Percentiles rank a stretch among this genome's conserved stretches.
These are phyloP conservation scores for Lentinula boryana DNA, from an alignment of 768 basidiomycete species.

Conservation along the genomic window DNA sequence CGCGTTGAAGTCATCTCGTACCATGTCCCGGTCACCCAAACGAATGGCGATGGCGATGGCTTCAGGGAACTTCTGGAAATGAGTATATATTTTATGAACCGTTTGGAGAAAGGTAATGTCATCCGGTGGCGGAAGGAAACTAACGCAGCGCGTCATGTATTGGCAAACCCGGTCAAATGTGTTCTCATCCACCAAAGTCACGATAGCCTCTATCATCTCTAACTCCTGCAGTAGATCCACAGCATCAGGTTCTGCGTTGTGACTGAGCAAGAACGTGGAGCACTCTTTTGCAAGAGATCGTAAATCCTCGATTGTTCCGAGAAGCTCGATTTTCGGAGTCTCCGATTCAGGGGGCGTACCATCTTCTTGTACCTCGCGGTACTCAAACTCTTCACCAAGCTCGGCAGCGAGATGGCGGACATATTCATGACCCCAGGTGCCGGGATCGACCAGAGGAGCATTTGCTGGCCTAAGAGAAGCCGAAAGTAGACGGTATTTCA, in stretches of 20 bases:
- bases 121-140: constrained; percentile 87
- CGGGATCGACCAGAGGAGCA: constrained; percentile 77
- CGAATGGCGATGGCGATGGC: constrained; percentile 83
- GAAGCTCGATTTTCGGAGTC: constrained; percentile 22
- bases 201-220: constrained; percentile 80
- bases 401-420: constrained; percentile 95
- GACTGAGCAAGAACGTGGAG: constrained; percentile 81
- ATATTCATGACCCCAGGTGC: constrained; percentile 99
- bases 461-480: constrained; percentile 59
- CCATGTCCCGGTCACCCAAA: constrained; percentile 71
- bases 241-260: constrained; percentile 98
- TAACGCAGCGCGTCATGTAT: constrained; percentile 95
- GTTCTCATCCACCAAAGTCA: constrained; percentile 76
- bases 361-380: constrained; percentile 53
- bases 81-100: constrained; percentile 84
- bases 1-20: constrained; percentile 83
- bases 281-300: constrained; percentile 75
- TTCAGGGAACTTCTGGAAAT: constrained; percentile 85
- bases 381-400: constrained; percentile 85
- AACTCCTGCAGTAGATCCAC: constrained; percentile 93
- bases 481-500: constrained; percentile 86
- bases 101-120: constrained; percentile 85
- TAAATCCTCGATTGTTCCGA: constrained; percentile 70
- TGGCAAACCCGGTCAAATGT: constrained; percentile 87
- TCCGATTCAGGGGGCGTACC: constrained; percentile 20